These are phyloP conservation scores for Mucor irregularis DNA, from an alignment of 371 early-diverging fungal species.

Conservation along the genomic window DNA sequence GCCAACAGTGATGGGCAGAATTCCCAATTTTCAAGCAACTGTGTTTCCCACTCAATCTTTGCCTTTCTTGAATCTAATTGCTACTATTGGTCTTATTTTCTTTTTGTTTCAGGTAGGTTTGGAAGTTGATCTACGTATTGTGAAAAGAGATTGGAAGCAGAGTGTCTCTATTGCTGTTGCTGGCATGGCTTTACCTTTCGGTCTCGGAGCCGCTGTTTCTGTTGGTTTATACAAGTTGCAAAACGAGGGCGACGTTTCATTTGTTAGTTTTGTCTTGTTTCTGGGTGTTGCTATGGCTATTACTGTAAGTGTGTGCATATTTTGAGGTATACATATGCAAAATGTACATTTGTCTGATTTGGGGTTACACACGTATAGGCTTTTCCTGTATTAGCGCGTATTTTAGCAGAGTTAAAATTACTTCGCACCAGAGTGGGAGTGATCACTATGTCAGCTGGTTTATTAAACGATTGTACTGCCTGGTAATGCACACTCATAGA, in stretches of 20 bases:
- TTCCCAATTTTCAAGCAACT: slow-evolving; percentile 59
- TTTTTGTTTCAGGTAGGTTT: slow-evolving; percentile 89
- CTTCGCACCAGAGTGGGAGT: slow-evolving; percentile 79
- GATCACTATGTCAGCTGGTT: slow-evolving; percentile 82
- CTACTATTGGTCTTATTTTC: slow-evolving; percentile 86
- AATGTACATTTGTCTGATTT: no score
- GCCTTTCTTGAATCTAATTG: slow-evolving; percentile 69
- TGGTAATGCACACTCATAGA: slow-evolving; percentile 54
- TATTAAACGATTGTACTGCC: slow-evolving; percentile 85
- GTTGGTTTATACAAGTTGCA: slow-evolving; percentile 65
- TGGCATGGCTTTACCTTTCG: slow-evolving; percentile 79
- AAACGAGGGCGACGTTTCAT: slow-evolving; percentile 47
- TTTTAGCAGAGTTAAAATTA: slow-evolving; percentile 84
- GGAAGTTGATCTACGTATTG: slow-evolving; percentile 65
- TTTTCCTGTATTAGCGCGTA: slow-evolving; percentile 91
- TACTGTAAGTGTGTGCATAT: slow-evolving; percentile 59
- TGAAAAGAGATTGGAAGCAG: slow-evolving; percentile 45
- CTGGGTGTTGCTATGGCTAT: slow-evolving; percentile 89
- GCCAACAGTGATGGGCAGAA: slow-evolving; percentile 75
- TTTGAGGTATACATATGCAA: no score
- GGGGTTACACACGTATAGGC: no score
- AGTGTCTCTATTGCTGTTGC: slow-evolving; percentile 60
- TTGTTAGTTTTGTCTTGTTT: slow-evolving; percentile 76
- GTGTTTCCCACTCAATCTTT: slow-evolving; percentile 67
- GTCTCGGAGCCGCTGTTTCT: slow-evolving; percentile 72